A percentile compares a stretch with the other conserved stretches of the same genome.
These are phyloP conservation scores for Metschnikowia gruessii DNA, from an alignment of 805 yeast genomes.

Conservation along the genomic window DNA sequence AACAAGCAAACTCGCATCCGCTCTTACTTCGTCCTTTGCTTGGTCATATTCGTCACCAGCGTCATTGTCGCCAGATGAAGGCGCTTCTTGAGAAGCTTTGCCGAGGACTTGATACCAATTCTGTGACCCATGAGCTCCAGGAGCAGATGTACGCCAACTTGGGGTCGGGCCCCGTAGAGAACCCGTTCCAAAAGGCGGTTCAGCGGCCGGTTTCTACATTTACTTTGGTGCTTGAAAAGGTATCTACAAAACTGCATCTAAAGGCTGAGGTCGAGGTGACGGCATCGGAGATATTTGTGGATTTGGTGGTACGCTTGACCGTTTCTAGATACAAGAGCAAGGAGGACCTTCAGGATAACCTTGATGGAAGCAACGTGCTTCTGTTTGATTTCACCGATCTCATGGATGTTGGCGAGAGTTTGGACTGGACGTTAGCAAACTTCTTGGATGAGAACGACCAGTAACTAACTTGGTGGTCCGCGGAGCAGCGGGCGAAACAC, in stretches of 20 bases:
- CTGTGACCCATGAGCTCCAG: slow-evolving; percentile 4
- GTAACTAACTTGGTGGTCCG: too few species aligned
- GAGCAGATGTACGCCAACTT: slow-evolving; percentile 29
- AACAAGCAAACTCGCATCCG: slow-evolving; percentile 42
- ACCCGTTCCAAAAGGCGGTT: slow-evolving; percentile 40
- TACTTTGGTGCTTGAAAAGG: slow-evolving; percentile 23
- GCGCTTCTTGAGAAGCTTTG: slow-evolving; percentile 29
- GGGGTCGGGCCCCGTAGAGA: slow-evolving; percentile 14
- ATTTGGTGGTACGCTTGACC: slow-evolving; percentile 35
- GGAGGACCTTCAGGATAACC: slow-evolving; percentile 27
- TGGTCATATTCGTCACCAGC: slow-evolving; percentile 57
- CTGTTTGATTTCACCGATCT: slow-evolving; percentile 50
- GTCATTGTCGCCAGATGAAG: slow-evolving; percentile 30
- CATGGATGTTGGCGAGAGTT: slow-evolving; percentile 52
- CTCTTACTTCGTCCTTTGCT: slow-evolving; percentile 54
- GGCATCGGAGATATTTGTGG: slow-evolving; percentile 41
- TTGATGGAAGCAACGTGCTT: slow-evolving; percentile 38
- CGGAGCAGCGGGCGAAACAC: too few species aligned
- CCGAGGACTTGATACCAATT: slow-evolving; percentile 9
- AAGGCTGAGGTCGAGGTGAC: slow-evolving; percentile 32
- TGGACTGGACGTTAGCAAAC: slow-evolving; percentile 50
- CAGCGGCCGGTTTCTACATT: slow-evolving; percentile 37
- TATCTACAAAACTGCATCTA: slow-evolving; percentile 19
- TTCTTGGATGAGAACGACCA: slow-evolving; percentile 23
- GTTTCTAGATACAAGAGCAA: slow-evolving; percentile 30